Evolutionary conservation across 2,329 filamentous ascomycete species (phyloP), one percentile per base, ranked within the genome.

Genomic region (Colletotrichum godetiae): DNA sequence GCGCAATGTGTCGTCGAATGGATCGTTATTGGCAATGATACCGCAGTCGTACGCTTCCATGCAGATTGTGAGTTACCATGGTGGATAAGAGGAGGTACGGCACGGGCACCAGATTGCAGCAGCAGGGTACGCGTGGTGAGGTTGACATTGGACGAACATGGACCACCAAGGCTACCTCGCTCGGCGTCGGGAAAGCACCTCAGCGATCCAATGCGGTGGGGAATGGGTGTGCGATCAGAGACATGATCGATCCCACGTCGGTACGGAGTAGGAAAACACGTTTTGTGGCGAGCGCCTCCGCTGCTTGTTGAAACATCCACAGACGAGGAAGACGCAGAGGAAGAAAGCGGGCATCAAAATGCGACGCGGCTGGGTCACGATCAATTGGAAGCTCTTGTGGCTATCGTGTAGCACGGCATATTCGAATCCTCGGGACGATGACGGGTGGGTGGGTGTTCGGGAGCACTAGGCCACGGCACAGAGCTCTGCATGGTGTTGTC

Each of bases 201-300:
- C 37, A 67, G 35, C 37, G 53, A 53, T 29, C 52, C 29, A 35
- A 27, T 42, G 49, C 52, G 37, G 66, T 69, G 59, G 59, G 37
- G 65, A 42, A 63, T 27, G 65, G 69, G 58, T 35, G 59, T 72
- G 66, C 24, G 53, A 37, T 13, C 52, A 72, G 66, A 63, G 42
- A 68, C 69, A 56, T 52, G 31, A 52, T 62, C 33, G 42, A 72
- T 63, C 58, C 31, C 66, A 49, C 27, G 49, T 49, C 49, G 27
- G 27, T 46, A 49, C 19, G 42, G 15, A 49, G 19, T 49, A 19
- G 55, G 19, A 59, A 52, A 29, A 66, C 70, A 72, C 70, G 70
- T 73, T 73, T 65, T 73, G 67, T 70, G 70, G 60, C 67, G 46
- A 57, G 67, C 67, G 67, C 35, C 59, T 61, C 52, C 22, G 27